Evolutionary conservation across 805 yeast species (phyloP).

Genomic region (Wickerhamomyces kurtzmanii): DNA sequence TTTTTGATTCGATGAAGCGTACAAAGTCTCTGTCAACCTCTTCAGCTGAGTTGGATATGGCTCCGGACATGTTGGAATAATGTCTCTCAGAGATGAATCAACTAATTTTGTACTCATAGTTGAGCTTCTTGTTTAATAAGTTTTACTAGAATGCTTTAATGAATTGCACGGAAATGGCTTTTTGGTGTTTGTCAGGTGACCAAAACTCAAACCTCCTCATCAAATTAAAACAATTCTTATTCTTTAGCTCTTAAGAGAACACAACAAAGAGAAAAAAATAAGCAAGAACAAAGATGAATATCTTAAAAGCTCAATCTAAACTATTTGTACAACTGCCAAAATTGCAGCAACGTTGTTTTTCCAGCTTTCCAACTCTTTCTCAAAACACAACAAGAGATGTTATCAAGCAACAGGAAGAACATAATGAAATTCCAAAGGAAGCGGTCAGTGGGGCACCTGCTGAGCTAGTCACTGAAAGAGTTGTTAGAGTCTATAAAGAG

Average conservation of each 20-base stretch:
- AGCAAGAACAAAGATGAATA: no score
- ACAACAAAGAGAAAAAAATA: no score
- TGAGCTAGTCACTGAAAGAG: conserved; percentile 48
- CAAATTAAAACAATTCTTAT: no score
- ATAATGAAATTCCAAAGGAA: conserved; percentile 36
- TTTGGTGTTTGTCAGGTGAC: no score
- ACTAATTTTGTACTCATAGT: conserved; percentile 21
- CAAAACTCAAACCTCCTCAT: no score
- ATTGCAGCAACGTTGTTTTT: no score
- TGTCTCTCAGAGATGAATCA: conserved; percentile 32
- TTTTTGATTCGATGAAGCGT: conserved; percentile 39
- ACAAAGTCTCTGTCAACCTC: conserved; percentile 19
- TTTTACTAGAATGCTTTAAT: no score
- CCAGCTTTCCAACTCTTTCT: no score
- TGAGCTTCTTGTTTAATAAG: background rate
- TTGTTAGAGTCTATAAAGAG: conserved; percentile 70
- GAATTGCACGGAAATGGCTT: no score
- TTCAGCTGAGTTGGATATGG: conserved; percentile 32
- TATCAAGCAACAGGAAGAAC: conserved; percentile 12
- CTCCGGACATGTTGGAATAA: conserved; percentile 36
- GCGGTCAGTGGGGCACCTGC: conserved; percentile 69
- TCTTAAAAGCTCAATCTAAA: no score
- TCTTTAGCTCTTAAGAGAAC: no score
- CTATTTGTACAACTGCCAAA: no score
- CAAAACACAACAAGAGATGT: conserved; percentile 2